Evolutionary conservation across 495 filamentous ascomycete genomes (phyloP).

Genomic region (Talaromyces nanjingensis): DNA sequence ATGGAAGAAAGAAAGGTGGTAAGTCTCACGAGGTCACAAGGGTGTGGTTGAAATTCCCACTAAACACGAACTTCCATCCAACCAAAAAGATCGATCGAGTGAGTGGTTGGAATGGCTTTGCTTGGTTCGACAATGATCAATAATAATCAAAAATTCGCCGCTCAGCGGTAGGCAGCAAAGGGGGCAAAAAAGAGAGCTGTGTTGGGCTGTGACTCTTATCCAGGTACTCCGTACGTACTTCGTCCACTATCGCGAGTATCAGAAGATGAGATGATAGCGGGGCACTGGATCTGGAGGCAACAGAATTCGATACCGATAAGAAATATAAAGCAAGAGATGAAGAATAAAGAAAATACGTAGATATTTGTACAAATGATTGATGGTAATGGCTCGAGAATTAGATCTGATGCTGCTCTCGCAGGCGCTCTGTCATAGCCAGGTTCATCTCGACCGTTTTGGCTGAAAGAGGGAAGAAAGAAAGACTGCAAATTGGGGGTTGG

Average conservation of each 20-base stretch:
- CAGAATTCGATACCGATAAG: background rate
- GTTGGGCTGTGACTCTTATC: background rate
- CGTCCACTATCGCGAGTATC: background rate
- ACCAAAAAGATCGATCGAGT: background rate
- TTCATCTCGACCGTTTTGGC: background rate
- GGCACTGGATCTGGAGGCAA: slow-evolving; percentile 2
- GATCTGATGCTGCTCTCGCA: background rate
- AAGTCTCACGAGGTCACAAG: background rate
- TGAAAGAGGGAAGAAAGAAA: background rate
- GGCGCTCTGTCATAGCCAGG: background rate
- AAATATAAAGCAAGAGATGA: background rate
- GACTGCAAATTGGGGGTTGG: background rate
- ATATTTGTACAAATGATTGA: background rate
- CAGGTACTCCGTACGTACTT: background rate
- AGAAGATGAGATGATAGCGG: background rate
- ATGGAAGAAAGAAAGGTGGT: background rate
- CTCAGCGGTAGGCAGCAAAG: slow-evolving; percentile 8
- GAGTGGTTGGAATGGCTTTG: background rate
- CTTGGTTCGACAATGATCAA: background rate
- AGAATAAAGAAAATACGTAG: background rate
- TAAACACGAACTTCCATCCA: background rate
- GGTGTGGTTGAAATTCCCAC: background rate
- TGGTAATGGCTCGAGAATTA: background rate
- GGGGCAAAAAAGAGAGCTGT: background rate
- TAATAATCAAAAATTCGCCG: background rate